Evolutionary conservation across 768 basidiomycete species (phyloP).

Genomic region (Mycena venus): DNA sequence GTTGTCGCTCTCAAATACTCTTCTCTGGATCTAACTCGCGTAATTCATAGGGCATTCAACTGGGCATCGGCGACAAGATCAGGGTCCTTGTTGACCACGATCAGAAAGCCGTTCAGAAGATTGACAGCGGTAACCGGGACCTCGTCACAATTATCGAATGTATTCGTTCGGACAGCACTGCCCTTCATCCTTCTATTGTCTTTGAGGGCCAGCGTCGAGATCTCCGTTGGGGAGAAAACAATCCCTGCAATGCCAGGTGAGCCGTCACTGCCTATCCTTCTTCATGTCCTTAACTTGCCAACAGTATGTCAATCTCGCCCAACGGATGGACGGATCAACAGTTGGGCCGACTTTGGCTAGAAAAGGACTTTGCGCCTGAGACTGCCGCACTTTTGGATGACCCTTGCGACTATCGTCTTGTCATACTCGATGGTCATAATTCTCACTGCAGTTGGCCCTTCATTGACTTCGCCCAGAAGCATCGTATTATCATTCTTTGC

Average conservation of each 20-base stretch:
- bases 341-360: constrained; percentile 36
- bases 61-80: neutral
- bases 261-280: neutral
- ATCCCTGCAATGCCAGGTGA: constrained; percentile 34
- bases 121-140: constrained; percentile 52
- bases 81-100: neutral
- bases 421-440: constrained; percentile 43
- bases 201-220: constrained; percentile 39
- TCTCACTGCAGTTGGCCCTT: constrained; percentile 36
- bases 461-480: constrained; percentile 31
- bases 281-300: neutral
- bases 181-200: constrained; percentile 52
- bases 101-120: constrained; percentile 24
- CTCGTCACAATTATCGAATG: constrained; percentile 62
- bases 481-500: constrained; percentile 48
- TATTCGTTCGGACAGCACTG: constrained; percentile 57
- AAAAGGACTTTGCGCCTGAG: no score
- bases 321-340: constrained; percentile 47
- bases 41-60: neutral
- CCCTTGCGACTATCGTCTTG: constrained; percentile 29
- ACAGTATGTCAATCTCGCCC: constrained; percentile 34
- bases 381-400: constrained; percentile 16
- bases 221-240: constrained; percentile 28
- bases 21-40: neutral
- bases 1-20: neutral